Evolutionary conservation across 208 protist species (phyloP), one percentile per base, ranked within the genome.

Genomic region (Wallacemonas rigidus): DNA sequence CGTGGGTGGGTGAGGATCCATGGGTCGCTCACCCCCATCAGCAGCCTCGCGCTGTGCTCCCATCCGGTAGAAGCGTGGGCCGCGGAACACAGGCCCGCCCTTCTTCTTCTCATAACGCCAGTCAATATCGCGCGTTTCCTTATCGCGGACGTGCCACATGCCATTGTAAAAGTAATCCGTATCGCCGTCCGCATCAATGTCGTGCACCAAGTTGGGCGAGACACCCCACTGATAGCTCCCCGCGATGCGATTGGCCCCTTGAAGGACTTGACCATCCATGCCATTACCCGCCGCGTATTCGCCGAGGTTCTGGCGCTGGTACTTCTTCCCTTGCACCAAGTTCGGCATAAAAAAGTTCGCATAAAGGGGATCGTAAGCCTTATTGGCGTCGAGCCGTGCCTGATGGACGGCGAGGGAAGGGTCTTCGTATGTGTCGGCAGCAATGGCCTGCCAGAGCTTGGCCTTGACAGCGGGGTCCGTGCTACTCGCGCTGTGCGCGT

Each of bases 101-200:
- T 69, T 69, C 74, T 91, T 92, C 64, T 81, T 83, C 74, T 96
- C 91, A 57, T 94, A 94, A 38, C 88, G 85, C 86, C 88, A 96
- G 71, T 96, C 91, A 71, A 96, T 89, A 69, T 96, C 91, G 9
- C 91, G 85, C 11, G 91, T 94, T 36, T 75, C 65, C 48, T 89
- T 87, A 62, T 96, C 83, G 58, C 81, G 81, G 68, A 94, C 88
- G 74, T 96, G 91, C 78, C 82, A 91, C 17, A 62, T 36, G n/a
- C 72, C 75, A 50, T 87, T 70, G 26, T 81, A 74, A 48, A 92
- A 84, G 82, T 94, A 96, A 73, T 93, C 87, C 35, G 65, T 86
- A 70, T 77, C 82, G 44, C 91, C 91, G 64, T 96, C 91, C 2
- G 75, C 83, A 64, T 94, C 88, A 7, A 94, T 40, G 80, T 94